Conservation (phyloP, 2,329 filamentous ascomycete genomes). For the Fusarium poae region DNA sequence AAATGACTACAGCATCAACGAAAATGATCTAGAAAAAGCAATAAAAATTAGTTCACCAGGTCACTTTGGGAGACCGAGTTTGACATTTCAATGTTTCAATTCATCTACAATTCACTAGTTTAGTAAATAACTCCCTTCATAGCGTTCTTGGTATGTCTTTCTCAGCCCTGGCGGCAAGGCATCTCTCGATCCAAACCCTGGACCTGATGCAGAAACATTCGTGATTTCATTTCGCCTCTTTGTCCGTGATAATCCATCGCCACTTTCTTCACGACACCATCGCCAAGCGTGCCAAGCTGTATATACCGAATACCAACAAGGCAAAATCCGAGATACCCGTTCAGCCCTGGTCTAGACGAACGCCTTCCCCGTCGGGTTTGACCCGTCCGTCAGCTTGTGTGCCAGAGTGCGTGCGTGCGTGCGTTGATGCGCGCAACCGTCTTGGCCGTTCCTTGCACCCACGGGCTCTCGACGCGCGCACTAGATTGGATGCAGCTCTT, state of each 20-base stretch:
- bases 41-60: not conserved
- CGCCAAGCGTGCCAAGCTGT: conserved; percentile 36
- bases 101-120: conserved; percentile 1
- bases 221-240: not conserved
- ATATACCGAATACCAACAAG: conserved; percentile 23
- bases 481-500: conserved; percentile 29
- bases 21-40: not conserved
- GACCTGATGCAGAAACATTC: not conserved
- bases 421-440: conserved; percentile 1
- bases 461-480: conserved; percentile 21
- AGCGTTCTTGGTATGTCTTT: not conserved
- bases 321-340: conserved; percentile 23
- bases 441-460: conserved; percentile 37
- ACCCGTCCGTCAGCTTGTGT: conserved; percentile 16
- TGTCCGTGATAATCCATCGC: not conserved
- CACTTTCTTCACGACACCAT: conserved; percentile 23
- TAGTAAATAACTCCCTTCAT: not conserved
- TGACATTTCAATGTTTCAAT: conserved; percentile 8
- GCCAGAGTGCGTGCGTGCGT: conserved; percentile 1
- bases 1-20: conserved; percentile 1
- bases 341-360: conserved; percentile 12
- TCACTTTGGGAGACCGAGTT: conserved; percentile 19
- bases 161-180: not conserved
- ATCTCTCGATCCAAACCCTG: not conserved
- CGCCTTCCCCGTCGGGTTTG: conserved; percentile 13